Evolutionary conservation across 1,139 yeast species (phyloP).

Genomic region (Blastobotrys apis): DNA sequence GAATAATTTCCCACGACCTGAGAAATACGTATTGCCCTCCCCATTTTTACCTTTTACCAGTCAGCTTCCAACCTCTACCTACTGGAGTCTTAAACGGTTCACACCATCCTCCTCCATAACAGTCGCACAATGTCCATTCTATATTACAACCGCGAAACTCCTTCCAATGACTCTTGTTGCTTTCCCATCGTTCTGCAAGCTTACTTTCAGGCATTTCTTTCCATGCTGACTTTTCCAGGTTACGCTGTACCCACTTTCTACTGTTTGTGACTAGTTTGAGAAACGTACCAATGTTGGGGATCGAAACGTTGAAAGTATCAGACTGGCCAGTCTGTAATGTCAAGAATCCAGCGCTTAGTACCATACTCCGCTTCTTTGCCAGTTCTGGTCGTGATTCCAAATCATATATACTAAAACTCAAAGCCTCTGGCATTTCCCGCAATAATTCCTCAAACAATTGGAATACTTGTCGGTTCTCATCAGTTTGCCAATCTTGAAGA

Average conservation of each 20-base stretch:
- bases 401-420: slow-evolving; percentile 38
- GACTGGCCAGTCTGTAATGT: slow-evolving; percentile 49
- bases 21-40: too few species aligned
- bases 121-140: slow-evolving; percentile 61
- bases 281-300: slow-evolving; percentile 60
- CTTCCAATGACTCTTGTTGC: slow-evolving; percentile 45
- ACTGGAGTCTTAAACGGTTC: slow-evolving; percentile 68
- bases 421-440: slow-evolving; percentile 26
- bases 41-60: too few species aligned
- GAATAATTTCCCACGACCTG: too few species aligned
- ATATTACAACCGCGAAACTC: slow-evolving; percentile 59
- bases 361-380: slow-evolving; percentile 18
- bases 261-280: slow-evolving; percentile 47
- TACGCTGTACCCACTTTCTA: slow-evolving; percentile 49
- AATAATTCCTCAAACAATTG: slow-evolving; percentile 30
- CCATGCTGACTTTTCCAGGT: slow-evolving; percentile 43
- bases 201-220: slow-evolving; percentile 52
- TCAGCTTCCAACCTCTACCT: slow-evolving; percentile 65
- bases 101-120: slow-evolving; percentile 62
- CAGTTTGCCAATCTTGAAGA: slow-evolving; percentile 17
- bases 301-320: slow-evolving; percentile 48
- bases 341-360: slow-evolving; percentile 52
- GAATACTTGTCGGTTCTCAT: slow-evolving; percentile 13
- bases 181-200: slow-evolving; percentile 47
- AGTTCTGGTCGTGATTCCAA: slow-evolving; percentile 22